These are phyloP conservation scores for Ustilago lituana DNA, from an alignment of 1,284 basidiomycete species.

Conservation along the genomic window DNA sequence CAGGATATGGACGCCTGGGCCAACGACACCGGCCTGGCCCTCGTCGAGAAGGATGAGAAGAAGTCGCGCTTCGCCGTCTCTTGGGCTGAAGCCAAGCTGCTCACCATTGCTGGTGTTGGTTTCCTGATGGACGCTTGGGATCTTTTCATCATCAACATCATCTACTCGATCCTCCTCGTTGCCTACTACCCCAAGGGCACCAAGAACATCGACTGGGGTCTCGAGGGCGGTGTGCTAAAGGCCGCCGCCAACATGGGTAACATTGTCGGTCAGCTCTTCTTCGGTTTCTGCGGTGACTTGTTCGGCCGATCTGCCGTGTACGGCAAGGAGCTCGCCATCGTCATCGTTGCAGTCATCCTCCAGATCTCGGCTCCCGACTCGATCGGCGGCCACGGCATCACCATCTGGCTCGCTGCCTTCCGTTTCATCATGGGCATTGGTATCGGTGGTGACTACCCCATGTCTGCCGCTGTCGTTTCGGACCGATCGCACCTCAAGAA, in stretches of 20 bases:
- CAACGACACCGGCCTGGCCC: constrained; percentile 52
- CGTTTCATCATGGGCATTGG: constrained; percentile 64
- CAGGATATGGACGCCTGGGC: constrained; percentile 60
- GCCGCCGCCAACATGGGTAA: constrained; percentile 64
- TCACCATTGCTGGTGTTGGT: constrained; percentile 63
- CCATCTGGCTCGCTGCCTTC: constrained; percentile 60
- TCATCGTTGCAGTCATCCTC: constrained; percentile 61
- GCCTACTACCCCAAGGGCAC: constrained; percentile 54
- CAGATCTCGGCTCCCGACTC: constrained; percentile 63
- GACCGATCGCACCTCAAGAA: constrained; percentile 59
- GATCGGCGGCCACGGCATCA: constrained; percentile 58
- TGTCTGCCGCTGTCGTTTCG: constrained; percentile 70
- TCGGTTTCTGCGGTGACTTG: constrained; percentile 63
- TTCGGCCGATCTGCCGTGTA: constrained; percentile 64
- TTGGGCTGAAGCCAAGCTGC: constrained; percentile 61
- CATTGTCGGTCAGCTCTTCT: constrained; percentile 61
- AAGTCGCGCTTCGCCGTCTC: constrained; percentile 52
- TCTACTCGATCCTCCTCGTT: constrained; percentile 61
- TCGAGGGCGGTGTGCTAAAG: constrained; percentile 64
- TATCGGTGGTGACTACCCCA: constrained; percentile 85
- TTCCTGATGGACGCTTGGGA: constrained; percentile 65
- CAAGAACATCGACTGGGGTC: constrained; percentile 63
- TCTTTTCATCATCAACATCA: constrained; percentile 65
- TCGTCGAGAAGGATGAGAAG: constrained; percentile 55
- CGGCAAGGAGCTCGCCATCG: constrained; percentile 63